These are phyloP conservation scores for Anthracocystis panici-leucophaei DNA, from an alignment of 1,284 basidiomycete genomes.

Conservation along the genomic window DNA sequence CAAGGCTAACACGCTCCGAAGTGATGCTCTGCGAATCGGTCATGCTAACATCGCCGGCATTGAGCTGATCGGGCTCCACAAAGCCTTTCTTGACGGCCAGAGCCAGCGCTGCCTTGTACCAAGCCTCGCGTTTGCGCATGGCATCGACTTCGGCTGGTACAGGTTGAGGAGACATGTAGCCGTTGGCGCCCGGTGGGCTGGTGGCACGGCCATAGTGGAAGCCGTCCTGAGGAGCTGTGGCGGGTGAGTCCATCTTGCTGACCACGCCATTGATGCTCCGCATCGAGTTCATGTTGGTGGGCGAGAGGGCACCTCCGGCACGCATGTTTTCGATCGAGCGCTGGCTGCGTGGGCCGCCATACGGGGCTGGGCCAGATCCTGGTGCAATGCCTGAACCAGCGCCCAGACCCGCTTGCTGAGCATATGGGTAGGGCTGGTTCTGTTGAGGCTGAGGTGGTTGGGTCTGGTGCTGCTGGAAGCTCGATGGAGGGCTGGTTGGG, in stretches of 20 bases:
- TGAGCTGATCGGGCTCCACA: constrained; percentile 75
- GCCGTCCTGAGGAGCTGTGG: constrained; percentile 49
- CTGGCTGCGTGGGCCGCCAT: constrained; percentile 57
- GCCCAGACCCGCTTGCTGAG: constrained; percentile 23
- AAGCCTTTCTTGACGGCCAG: constrained; percentile 86
- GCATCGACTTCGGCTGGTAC: constrained; percentile 77
- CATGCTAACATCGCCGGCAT: constrained; percentile 46
- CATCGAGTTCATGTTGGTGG: constrained; percentile 46
- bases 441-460: constrained; percentile 20
- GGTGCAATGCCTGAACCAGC: constrained; percentile 12
- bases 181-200: constrained; percentile 37
- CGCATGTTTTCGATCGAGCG: constrained; percentile 62
- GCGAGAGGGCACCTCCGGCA: constrained; percentile 46
- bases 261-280: constrained; percentile 55
- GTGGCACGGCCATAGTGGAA: constrained; percentile 60
- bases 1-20: constrained; percentile 44
- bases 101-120: constrained; percentile 85
- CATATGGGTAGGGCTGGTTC: constrained; percentile 19
- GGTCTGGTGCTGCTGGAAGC: constrained; percentile 33
- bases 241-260: constrained; percentile 51
- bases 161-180: constrained; percentile 42
- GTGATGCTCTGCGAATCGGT: constrained; percentile 39
- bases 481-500: constrained; percentile 24
- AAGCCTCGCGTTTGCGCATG: constrained; percentile 81
- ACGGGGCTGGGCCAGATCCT: constrained; percentile 29